Conservation (phyloP, 148 eudicot species). For the Rhododendron mucronatum region DNA sequence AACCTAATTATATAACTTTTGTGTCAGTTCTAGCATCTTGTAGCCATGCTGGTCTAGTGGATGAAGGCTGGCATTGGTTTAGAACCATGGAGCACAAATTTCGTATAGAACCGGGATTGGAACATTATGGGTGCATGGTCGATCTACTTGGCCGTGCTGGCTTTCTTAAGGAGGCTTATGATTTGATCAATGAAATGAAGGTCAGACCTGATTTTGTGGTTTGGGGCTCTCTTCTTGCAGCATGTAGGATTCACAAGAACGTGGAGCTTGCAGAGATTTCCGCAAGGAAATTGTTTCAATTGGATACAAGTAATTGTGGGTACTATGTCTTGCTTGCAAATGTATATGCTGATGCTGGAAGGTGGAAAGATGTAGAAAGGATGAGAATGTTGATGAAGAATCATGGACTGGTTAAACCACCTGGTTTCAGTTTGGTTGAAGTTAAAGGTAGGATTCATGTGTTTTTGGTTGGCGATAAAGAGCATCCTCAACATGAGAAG, state of each 20-base stretch:
- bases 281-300: conserved; percentile 46
- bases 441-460: conserved; percentile 53
- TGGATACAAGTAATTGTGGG: conserved; percentile 55
- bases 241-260: conserved; percentile 62
- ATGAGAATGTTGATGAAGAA: conserved; percentile 46
- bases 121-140: conserved; percentile 73
- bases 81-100: conserved; percentile 43
- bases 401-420: conserved; percentile 50
- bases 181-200: conserved; percentile 53
- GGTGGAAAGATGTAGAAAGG: conserved; percentile 63
- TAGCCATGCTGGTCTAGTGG: conserved; percentile 71
- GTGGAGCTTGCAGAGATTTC: conserved; percentile 61
- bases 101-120: conserved; percentile 45
- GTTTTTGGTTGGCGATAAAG: conserved; percentile 63
- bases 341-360: conserved; percentile 74
- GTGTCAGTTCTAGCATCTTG: conserved; percentile 69
- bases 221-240: conserved; percentile 67
- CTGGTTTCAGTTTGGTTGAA: conserved; percentile 61
- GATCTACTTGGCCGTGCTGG: conserved; percentile 70
- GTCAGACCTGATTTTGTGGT: conserved; percentile 57
- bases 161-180: conserved; percentile 39
- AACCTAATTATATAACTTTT: conserved; percentile 55
- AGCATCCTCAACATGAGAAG: conserved; percentile 55
- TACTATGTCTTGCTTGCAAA: conserved; percentile 62
- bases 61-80: conserved; percentile 59